Conservation (phyloP, 2,329 filamentous ascomycete species). For the Penicillium decumbens region DNA sequence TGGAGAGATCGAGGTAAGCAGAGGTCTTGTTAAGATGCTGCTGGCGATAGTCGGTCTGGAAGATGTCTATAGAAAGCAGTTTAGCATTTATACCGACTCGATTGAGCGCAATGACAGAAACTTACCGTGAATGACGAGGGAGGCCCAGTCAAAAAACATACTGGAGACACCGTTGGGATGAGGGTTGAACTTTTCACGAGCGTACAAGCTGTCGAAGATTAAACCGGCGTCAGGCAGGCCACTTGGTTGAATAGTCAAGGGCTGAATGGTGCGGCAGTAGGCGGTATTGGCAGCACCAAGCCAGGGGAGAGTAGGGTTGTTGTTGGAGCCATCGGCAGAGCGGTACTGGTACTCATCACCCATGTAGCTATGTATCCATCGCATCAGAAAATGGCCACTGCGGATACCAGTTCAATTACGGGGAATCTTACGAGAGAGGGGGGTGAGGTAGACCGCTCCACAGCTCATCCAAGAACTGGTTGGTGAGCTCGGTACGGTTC, state of each 20-base stretch:
- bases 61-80: slow-evolving; percentile 51
- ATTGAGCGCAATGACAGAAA: neutral
- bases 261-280: slow-evolving; percentile 62
- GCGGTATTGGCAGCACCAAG: slow-evolving; percentile 63
- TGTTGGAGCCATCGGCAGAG: slow-evolving; percentile 65
- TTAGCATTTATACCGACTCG: neutral
- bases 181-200: slow-evolving; percentile 41
- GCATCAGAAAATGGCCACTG: slow-evolving; percentile 8
- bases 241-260: slow-evolving; percentile 56
- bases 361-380: slow-evolving; percentile 33
- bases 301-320: slow-evolving; percentile 62
- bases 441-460: slow-evolving; percentile 71
- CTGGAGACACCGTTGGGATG: slow-evolving; percentile 70
- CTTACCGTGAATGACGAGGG: slow-evolving; percentile 66
- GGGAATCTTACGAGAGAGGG: slow-evolving; percentile 55
- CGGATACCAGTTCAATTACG: neutral
- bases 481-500: slow-evolving; percentile 59
- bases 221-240: slow-evolving; percentile 63
- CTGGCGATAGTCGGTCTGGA: slow-evolving; percentile 63
- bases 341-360: slow-evolving; percentile 60
- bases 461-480: slow-evolving; percentile 62
- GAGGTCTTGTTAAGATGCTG: slow-evolving; percentile 61
- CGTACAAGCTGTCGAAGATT: slow-evolving; percentile 44
- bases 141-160: slow-evolving; percentile 68
- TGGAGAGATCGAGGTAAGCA: slow-evolving; percentile 66